Percentiles rank a stretch among this genome's conserved stretches.
Conservation (phyloP, 225 moss, liverwort and hornwort genomes). For the Sphagnum contortum region DNA sequence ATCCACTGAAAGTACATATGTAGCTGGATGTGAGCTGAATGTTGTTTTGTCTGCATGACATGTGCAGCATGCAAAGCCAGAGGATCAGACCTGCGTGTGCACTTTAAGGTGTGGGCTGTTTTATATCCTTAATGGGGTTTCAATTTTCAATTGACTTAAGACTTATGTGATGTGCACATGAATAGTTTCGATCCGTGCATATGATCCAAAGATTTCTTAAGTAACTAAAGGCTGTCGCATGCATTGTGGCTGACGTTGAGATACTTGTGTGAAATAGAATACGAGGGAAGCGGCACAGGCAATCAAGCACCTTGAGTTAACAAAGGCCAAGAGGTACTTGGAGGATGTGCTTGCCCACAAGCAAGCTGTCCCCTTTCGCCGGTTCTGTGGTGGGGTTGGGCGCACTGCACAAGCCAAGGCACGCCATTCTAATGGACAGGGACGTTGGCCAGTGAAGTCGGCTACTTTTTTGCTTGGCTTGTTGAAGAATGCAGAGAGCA, state of each 20-base stretch:
- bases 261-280: not conserved
- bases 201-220: no score
- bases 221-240: no score
- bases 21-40: no score
- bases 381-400: constrained; percentile 12
- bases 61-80: constrained; percentile 3
- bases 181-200: no score
- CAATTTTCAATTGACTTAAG: no score
- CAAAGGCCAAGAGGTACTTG: constrained; percentile 12
- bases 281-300: constrained; percentile 10
- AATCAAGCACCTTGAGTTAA: constrained; percentile 4
- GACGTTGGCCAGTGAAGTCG: constrained; percentile 9
- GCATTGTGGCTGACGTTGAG: no score
- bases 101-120: constrained; percentile 4
- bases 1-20: no score
- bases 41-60: no score
- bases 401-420: constrained; percentile 9
- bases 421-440: constrained; percentile 10
- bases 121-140: no score
- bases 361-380: constrained; percentile 10
- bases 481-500: constrained; percentile 11
- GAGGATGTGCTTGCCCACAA: constrained; percentile 13
- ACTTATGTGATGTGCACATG: no score
- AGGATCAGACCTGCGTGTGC: constrained; percentile 11
- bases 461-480: constrained; percentile 1